Evolutionary conservation across 441 rosid species (phyloP), one percentile per base, ranked within the genome.

Genomic region (Erodium texanum): DNA sequence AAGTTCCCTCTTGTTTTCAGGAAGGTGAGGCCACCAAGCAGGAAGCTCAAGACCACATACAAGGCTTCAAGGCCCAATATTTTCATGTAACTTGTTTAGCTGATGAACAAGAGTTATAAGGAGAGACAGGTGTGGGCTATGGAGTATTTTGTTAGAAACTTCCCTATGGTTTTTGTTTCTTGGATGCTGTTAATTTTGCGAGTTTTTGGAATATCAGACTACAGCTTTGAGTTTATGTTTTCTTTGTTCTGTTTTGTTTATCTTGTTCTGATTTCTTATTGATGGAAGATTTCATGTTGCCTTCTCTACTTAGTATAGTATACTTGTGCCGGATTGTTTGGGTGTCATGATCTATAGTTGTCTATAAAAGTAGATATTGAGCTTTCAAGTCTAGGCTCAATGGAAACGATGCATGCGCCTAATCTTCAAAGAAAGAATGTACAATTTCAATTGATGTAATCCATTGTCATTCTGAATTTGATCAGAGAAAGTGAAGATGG

Each of bases 21-120:
- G 80, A 77, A 77, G 80, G 77, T 77, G 5, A 77, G 80, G 63
- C 80, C 80, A 50, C 80, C 80, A 50, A 64, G 62, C 27, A 73
- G 80, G 70, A 77, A 77, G 80, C 76, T 73, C 65, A 77, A 74
- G 67, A 77, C 77, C 27, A 73, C 79, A 61, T 76, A 73, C 76
- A 76, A 76, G 52, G 79, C 79, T 43, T 43, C 64, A 24, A 76
- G 76, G 67, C 80, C 80, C 65, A 77, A 77, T 70, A 54, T 77
- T 70, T 77, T 77, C 54, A 77, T 77, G 79, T 76, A 68, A 75
- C 12, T 54, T 64, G 0, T 65, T 52, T 3, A 24, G 68, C 58
- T 67, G 78, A 52, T 75, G 66, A 41, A 48, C 1, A 68, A 66
- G 68, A 10, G 9, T 54, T 11, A 29, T 16, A 16, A 52, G 12